A percentile compares a stretch with the other conserved stretches of the same genome.
phyloP scores from a whole-genome alignment of 2,329 filamentous ascomycete genomes.

The Gaeumannomyces tritici region DNA sequence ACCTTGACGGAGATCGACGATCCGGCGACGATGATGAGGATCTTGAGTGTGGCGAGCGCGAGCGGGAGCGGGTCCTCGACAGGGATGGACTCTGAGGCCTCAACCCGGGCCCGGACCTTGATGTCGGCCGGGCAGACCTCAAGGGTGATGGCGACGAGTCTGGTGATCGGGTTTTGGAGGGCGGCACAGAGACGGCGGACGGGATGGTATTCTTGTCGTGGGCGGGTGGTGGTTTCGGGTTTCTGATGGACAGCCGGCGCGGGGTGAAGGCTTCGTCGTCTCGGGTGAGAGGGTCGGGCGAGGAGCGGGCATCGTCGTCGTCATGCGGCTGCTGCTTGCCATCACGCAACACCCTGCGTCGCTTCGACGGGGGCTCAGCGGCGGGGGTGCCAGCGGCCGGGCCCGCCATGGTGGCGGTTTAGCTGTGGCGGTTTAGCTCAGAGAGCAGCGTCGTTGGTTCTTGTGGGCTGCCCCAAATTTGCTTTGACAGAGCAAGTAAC shows the following conservation, averaged over 20 bases:
- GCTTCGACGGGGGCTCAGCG: slow-evolving; percentile 2
- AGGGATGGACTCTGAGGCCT: background rate
- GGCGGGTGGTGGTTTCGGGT: background rate
- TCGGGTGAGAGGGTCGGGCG: background rate
- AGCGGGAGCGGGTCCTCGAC: slow-evolving; percentile 7
- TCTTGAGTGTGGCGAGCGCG: slow-evolving; percentile 9
- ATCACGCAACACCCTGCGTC: background rate
- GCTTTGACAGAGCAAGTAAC: too few relatives aligned
- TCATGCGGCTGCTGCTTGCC: background rate
- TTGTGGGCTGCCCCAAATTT: too few relatives aligned
- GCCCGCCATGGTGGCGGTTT: background rate
- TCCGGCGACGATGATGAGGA: slow-evolving; percentile 5
- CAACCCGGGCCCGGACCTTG: background rate
- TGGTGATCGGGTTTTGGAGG: background rate
- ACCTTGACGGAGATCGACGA: slow-evolving; percentile 8
- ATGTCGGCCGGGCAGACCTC: background rate
- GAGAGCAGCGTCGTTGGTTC: background rate
- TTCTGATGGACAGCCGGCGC: background rate
- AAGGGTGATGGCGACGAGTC: background rate
- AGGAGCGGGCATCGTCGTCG: background rate
- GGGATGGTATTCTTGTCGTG: background rate
- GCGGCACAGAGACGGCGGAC: background rate
- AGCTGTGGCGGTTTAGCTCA: too few relatives aligned
- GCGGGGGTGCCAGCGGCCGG: background rate
- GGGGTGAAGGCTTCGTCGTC: background rate